Evolutionary conservation across 2,329 filamentous ascomycete genomes (phyloP).

Genomic region (Huntiella savannae): DNA sequence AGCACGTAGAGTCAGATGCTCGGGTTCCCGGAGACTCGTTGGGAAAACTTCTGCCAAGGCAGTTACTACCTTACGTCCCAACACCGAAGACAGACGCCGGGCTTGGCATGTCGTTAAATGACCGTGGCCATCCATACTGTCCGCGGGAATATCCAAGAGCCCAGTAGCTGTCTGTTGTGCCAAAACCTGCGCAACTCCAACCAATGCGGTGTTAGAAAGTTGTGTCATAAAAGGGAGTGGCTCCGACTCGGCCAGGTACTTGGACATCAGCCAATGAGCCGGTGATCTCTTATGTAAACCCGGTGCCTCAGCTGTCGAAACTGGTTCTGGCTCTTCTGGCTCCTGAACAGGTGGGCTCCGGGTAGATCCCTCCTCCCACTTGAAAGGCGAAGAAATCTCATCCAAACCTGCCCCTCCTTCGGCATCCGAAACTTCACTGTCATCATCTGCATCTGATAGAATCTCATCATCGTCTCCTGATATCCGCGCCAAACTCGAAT

Average conservation of each 20-base stretch:
- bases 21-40: conserved; percentile 22
- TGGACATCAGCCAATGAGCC: conserved; percentile 30
- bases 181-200: conserved; percentile 51
- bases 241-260: conserved; percentile 40
- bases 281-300: conserved; percentile 28
- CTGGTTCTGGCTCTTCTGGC: conserved; percentile 26
- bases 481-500: too few relatives aligned
- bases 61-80: conserved; percentile 29
- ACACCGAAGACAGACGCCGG: conserved; percentile 20
- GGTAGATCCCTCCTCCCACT: conserved; percentile 36
- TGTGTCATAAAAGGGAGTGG: conserved; percentile 27
- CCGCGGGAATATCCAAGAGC: conserved; percentile 20
- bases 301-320: conserved; percentile 29
- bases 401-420: conserved; percentile 32
- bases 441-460: conserved; percentile 27
- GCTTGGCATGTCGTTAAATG: neutral
- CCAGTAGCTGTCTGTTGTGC: conserved; percentile 48
- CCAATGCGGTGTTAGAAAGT: conserved; percentile 37
- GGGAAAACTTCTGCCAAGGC: conserved; percentile 28
- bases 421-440: conserved; percentile 36
- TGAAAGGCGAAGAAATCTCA: conserved; percentile 27
- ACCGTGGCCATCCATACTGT: conserved; percentile 5
- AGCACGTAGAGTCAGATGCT: conserved; percentile 24
- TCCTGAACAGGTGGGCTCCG: conserved; percentile 33
- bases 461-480: conserved; percentile 12